A percentile compares a stretch with the other conserved stretches of the same genome.
phyloP scores from a whole-genome alignment of 345 rosid species.

The Firmiana major region DNA sequence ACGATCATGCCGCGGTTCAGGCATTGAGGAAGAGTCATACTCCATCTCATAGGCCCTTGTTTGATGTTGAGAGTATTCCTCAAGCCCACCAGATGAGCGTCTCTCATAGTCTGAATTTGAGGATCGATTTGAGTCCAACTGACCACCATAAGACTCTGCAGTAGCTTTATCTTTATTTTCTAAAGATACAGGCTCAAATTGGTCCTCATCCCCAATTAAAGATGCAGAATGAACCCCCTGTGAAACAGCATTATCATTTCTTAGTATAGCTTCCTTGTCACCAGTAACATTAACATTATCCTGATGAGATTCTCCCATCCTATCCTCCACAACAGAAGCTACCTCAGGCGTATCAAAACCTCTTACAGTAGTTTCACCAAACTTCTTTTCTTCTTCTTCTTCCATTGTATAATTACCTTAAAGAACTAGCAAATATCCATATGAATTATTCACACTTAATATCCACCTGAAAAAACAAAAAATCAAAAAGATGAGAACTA shows the following conservation, averaged over 20 bases:
- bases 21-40: constrained; percentile 34
- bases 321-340: constrained; percentile 34
- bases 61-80: constrained; percentile 33
- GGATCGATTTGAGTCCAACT: constrained; percentile 31
- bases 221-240: constrained; percentile 32
- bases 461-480: constrained; percentile 27
- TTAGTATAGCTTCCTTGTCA: not conserved
- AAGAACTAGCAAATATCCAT: constrained; percentile 29
- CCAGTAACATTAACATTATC: constrained; percentile 27
- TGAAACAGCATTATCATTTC: constrained; percentile 5
- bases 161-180: constrained; percentile 56
- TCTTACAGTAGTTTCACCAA: constrained; percentile 29
- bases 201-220: constrained; percentile 49
- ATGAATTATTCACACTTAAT: constrained; percentile 25
- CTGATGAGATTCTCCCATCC: constrained; percentile 33
- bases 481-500: not conserved
- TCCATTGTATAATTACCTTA: constrained; percentile 42
- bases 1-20: constrained; percentile 38
- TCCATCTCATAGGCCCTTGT: constrained; percentile 25
- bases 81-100: constrained; percentile 28
- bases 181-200: constrained; percentile 81
- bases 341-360: constrained; percentile 19
- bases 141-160: constrained; percentile 27
- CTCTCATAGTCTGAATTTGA: constrained; percentile 47
- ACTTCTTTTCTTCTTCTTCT: constrained; percentile 65